Evolutionary conservation across 108 stramenopile species (phyloP), one percentile per base, ranked within the genome.

Genomic region (Nitzschia palea): DNA sequence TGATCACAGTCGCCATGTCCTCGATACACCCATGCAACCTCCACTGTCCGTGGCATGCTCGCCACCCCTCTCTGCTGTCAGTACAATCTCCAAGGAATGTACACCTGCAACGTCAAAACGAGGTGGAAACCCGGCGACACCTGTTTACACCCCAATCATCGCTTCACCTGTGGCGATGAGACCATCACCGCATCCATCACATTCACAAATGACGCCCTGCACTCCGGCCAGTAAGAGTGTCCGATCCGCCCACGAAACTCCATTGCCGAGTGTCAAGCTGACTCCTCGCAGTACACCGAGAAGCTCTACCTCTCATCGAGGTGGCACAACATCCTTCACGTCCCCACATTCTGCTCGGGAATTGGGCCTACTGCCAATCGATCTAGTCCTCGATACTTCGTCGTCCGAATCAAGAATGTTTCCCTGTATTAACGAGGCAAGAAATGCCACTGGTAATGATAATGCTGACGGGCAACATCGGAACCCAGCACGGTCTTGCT

Each of bases 191-290:
- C n/a, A n/a, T n/a, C n/a, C n/a, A n/a, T n/a, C n/a, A n/a, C n/a
- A n/a, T n/a, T n/a, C n/a, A n/a, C 58, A 36, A 4, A 23, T 23
- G 34, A 14, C 58, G 35, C 58, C 58, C 4, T 8, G 14, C 2
- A 55, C 54, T 55, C 54, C 54, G 3, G 54, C 28, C 8, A 30
- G 54, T 55, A 23, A n/a, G 8, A 60, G 58, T 20, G 20, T 45
- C 20, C 20, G 30, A 17, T 63, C 62, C 23, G 17, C 62, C 9
- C 62, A 45, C 47, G 44, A 48, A 23, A 63, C 62, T 27, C 62
- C 62, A 2, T 36, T 63, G 17, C 62, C 62, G 17, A 45, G 27
- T 15, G 14, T 63, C 29, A 63, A 63, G 45, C 20, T 63, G 45
- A 63, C 62, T 8, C 62, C 62, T 18, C 25, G 45, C 12, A 27